These are phyloP conservation scores for Colletotrichum sp. DNA, from an alignment of 2,329 filamentous ascomycete species.

Conservation along the genomic window DNA sequence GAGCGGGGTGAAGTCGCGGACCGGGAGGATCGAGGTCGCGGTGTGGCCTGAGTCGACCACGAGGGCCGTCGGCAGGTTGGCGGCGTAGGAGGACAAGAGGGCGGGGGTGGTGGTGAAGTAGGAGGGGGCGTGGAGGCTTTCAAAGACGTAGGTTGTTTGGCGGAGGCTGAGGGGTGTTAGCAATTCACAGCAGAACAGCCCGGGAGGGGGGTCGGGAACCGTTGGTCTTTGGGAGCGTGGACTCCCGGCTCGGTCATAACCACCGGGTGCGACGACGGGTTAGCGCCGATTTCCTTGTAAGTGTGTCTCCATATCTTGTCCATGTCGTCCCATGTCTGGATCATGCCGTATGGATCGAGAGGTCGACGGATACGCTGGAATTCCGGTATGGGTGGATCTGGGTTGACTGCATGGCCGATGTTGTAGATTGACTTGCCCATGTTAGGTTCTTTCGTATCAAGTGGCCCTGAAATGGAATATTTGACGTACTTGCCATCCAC, in stretches of 20 bases:
- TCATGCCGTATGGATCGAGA: background rate
- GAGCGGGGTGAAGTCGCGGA: background rate
- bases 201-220: background rate
- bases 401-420: background rate
- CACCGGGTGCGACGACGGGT: background rate
- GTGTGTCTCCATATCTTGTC: background rate
- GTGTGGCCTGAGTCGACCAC: conserved; percentile 1
- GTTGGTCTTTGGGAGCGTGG: background rate
- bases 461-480: accelerated
- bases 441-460: background rate
- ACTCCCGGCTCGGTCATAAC: background rate
- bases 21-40: background rate
- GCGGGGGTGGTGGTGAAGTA: background rate
- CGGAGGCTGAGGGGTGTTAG: background rate
- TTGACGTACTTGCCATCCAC: background rate
- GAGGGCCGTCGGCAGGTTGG: background rate
- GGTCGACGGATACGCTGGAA: background rate
- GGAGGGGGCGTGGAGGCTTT: background rate
- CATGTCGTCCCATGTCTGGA: background rate
- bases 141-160: background rate
- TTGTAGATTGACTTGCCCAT: background rate
- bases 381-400: background rate
- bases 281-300: background rate
- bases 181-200: background rate
- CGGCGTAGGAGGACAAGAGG: background rate